Conservation (phyloP, 495 filamentous ascomycete species). For the Evansstolkia leycettana region DNA sequence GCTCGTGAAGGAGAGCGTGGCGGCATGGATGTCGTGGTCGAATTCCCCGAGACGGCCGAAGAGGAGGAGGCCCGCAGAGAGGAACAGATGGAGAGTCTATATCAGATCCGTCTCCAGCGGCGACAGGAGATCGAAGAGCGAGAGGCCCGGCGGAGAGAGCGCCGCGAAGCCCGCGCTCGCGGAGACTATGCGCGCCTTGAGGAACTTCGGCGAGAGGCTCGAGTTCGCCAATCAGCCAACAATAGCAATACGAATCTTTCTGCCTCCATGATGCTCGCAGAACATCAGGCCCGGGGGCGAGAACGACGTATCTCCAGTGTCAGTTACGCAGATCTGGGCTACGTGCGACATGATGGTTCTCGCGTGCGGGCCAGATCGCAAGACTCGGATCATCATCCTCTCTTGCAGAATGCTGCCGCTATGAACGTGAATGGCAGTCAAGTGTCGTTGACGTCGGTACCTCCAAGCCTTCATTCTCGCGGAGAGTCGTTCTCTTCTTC, state of each 20-base stretch:
- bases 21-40: slow-evolving; percentile 85
- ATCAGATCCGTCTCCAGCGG: slow-evolving; percentile 74
- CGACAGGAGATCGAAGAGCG: slow-evolving; percentile 65
- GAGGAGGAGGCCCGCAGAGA: slow-evolving; percentile 77
- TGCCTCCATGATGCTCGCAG: slow-evolving; percentile 34
- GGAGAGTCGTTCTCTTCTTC: slow-evolving; percentile 25
- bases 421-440: slow-evolving; percentile 26
- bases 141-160: slow-evolving; percentile 53
- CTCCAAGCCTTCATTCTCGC: slow-evolving; percentile 18
- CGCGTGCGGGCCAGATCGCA: slow-evolving; percentile 69
- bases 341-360: slow-evolving; percentile 80
- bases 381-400: slow-evolving; percentile 63
- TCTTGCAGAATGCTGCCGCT: slow-evolving; percentile 58
- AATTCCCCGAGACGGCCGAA: slow-evolving; percentile 60
- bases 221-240: slow-evolving; percentile 14
- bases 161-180: slow-evolving; percentile 55
- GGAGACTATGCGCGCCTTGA: slow-evolving; percentile 54
- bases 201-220: slow-evolving; percentile 37
- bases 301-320: slow-evolving; percentile 72
- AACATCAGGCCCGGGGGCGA: slow-evolving; percentile 56
- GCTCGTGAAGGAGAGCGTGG: slow-evolving; percentile 83
- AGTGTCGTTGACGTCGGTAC: slow-evolving; percentile 14
- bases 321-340: slow-evolving; percentile 73
- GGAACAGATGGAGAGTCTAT: slow-evolving; percentile 83
- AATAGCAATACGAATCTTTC: slow-evolving; percentile 17